Base-by-base conservation (phyloP, 2,329 filamentous ascomycete genomes). In the Penicillium decumbens region DNA sequence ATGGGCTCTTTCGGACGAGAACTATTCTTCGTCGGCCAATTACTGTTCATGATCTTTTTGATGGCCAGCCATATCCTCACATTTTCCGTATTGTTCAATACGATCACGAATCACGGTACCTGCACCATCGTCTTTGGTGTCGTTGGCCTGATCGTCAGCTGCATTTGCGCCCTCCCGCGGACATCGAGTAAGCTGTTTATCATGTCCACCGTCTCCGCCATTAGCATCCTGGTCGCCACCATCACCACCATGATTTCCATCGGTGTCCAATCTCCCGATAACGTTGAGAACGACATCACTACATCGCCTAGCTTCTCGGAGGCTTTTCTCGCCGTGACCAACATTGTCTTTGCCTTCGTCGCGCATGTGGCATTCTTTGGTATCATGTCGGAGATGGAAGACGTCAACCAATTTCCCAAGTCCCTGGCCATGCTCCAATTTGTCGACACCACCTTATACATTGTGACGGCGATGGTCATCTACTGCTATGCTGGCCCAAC, bases 51-150 rank as follows among this genome's bases (percentile, higher is more conserved):
- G 40, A 72, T 84, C 53, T 85, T 88, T 70, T 77, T 85, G 55
- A 81, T 84, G 65, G 83, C 78, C 39, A 84, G 82, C 10, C 85
- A 88, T 67, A 76, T 85, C 50, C 71, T 87, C 50, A 85, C 83
- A 0, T 86, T 86, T 54, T 77, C 78, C 23, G 83, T 87, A 58
- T 82, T 83, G 60, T 78, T 87, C 63, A 81, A 81, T 56, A 80
- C 77, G 45, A 72, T 88, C 41, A 81, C 81, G 6, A 67, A 79
- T 4, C 76, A 84, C 51, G 78, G 75, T 0, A 75, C 77, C 1
- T 87, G 83, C 66, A 82, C 80, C 10, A 80, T 86, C 43, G 71
- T 80, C 2, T 85, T 80, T 69, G 78, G 75, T 5, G 71, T 81
- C 13, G 67, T 82, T 2, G 82, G 80, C 0, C 55, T 83, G 47